Conservation (phyloP, 306 rosid species). For the Canavalia gladiata region DNA sequence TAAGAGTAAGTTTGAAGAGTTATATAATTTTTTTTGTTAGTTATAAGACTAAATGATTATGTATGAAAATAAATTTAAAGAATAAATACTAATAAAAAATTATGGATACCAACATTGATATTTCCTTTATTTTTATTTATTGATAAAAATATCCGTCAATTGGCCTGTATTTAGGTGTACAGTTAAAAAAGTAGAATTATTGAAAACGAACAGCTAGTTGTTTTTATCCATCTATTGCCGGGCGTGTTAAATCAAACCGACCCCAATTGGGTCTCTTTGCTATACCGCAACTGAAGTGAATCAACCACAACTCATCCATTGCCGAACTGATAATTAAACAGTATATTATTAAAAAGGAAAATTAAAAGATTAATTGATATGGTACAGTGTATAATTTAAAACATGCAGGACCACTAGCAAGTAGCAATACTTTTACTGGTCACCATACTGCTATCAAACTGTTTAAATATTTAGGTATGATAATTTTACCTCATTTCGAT, state of each 20-base stretch:
- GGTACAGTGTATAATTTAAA: not conserved
- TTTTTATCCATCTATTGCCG: not conserved
- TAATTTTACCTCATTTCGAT: slow-evolving; percentile 8
- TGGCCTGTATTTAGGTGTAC: not conserved
- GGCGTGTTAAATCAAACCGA: not conserved
- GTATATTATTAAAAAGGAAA: not conserved
- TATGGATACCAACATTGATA: too few species aligned
- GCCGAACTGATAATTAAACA: not conserved
- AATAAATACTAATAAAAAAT: too few species aligned
- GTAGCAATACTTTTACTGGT: not conserved
- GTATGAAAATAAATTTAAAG: too few species aligned
- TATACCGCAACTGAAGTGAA: not conserved
- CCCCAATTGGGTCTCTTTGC: not conserved
- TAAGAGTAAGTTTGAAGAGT: too few species aligned
- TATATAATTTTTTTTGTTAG: too few species aligned
- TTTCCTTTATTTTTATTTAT: too few species aligned
- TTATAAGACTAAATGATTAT: too few species aligned
- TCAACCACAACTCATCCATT: not conserved
- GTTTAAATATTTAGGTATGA: not conserved
- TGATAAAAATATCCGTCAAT: too few species aligned
- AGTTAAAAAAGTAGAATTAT: not conserved
- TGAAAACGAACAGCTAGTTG: not conserved
- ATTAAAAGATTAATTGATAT: not conserved
- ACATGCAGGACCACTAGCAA: slow-evolving; percentile 22
- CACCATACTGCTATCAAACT: slow-evolving; percentile 1